Base-by-base conservation (phyloP, 2,329 filamentous ascomycete species). In the Penicillium sp. region DNA sequence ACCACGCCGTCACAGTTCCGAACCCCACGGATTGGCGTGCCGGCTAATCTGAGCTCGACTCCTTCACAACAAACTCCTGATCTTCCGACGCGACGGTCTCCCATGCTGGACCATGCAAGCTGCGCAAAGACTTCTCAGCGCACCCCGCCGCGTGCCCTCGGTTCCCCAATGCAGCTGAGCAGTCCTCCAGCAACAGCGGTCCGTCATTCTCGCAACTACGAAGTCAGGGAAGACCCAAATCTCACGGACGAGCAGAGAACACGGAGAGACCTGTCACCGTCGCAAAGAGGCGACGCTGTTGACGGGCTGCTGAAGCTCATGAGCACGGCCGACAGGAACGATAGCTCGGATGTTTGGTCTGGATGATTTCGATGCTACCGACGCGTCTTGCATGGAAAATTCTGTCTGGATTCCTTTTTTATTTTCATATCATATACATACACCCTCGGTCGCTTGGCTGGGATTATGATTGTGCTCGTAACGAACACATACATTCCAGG, bases 291-390 rank as follows among this genome's bases (percentile, higher is more conserved):
- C 11, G 61, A 64, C 27, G 63, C 64, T 1, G 56, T 65, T 4
- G 62, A 67, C 39, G 64, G 63, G 15, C 39, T 67, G 18, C 45
- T 67, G 22, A 65, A 64, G 41, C 50, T 66, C 9, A 66, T 66
- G 63, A 59, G 55, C 14, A 66, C 61, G 15, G 49, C 55, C 7
- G 54, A 55, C 18, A 46, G 53, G 30, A 51, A 50, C 18, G 51
- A 57, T 20, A 50, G 37, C n/a, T 36, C 46, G 6, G 53, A 55
- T 28, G 30, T 46, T 6, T 55, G 53, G 51, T 50, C 37, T 38
- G 48, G 47, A 18, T 59, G 6, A 17, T 35, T 13, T 27, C 9
- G 11, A 22, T 18, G 28, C 8, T 8, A 17, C 28, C 13, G 35
- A 37, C 22, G 32, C 18, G 13, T 13, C 6, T 6, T 23, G 6